Percentiles rank a stretch among this genome's conserved stretches.
Evolutionary conservation across 208 protist species (phyloP).

Genomic region (Borovskyia barvae): DNA sequence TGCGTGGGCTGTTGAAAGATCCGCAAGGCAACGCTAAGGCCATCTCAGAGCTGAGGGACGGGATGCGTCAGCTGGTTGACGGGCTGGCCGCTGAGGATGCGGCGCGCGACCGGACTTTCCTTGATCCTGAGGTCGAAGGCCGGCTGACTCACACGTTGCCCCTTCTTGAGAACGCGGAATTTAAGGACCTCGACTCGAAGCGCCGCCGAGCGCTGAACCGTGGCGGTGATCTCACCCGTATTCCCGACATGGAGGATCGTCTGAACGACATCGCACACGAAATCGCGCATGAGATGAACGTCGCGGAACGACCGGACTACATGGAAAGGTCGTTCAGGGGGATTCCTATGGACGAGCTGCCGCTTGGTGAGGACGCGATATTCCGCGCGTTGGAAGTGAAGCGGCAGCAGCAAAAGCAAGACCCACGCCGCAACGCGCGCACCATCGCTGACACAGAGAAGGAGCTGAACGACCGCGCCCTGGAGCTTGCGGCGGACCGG

Average conservation of each 20-base stretch:
- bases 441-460: constrained; percentile 54
- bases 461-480: constrained; percentile 54
- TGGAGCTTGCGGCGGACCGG: constrained; percentile 52
- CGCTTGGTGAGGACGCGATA: constrained; percentile 56
- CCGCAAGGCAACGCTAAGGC: constrained; percentile 38
- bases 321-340: constrained; percentile 50
- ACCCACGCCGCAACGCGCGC: constrained; percentile 51
- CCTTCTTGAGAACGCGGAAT: constrained; percentile 51
- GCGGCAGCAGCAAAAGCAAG: constrained; percentile 66
- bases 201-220: constrained; percentile 42
- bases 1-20: constrained; percentile 58
- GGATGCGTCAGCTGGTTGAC: constrained; percentile 46
- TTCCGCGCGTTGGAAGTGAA: constrained; percentile 57
- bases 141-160: constrained; percentile 48
- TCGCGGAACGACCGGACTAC: constrained; percentile 60
- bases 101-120: constrained; percentile 52
- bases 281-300: constrained; percentile 66
- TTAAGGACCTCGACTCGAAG: constrained; percentile 61
- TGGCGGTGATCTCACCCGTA: constrained; percentile 29
- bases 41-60: constrained; percentile 47
- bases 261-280: constrained; percentile 71
- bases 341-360: constrained; percentile 54
- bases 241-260: constrained; percentile 54
- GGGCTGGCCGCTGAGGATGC: constrained; percentile 43
- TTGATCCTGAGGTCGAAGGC: constrained; percentile 61